A percentile compares a stretch with the other conserved stretches of the same genome.
phyloP scores from a whole-genome alignment of 1,284 basidiomycete species.

The Cerioporus squamosus region DNA sequence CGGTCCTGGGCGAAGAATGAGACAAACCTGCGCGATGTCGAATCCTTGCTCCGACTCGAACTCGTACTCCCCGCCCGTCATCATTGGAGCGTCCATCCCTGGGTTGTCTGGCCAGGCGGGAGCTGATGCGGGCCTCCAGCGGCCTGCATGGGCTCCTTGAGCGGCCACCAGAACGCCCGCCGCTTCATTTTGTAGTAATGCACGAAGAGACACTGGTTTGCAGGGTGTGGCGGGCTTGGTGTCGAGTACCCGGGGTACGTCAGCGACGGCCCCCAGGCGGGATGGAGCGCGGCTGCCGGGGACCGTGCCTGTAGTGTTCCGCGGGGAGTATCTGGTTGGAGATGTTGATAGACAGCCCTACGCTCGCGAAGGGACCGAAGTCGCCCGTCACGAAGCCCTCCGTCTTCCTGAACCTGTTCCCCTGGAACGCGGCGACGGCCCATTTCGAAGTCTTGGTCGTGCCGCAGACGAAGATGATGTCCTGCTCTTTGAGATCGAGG shows the following conservation, averaged over 20 bases:
- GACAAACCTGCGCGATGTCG: not conserved
- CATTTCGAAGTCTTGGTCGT: constrained; percentile 19
- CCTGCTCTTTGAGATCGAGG: constrained; percentile 6
- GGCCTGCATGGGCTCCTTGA: constrained; percentile 15
- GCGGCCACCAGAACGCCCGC: constrained; percentile 3
- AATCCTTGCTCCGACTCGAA: not conserved
- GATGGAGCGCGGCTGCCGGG: not conserved
- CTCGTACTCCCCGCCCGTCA: not conserved
- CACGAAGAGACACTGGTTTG: constrained; percentile 28
- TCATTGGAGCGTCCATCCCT: not conserved
- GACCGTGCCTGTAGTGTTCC: not conserved
- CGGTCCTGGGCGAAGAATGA: too few relatives aligned
- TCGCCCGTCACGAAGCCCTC: not conserved
- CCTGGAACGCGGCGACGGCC: constrained; percentile 19
- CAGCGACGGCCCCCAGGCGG: not conserved
- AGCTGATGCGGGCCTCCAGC: constrained; percentile 22
- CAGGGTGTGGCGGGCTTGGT: not conserved
- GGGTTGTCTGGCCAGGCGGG: not conserved
- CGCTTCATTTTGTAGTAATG: constrained; percentile 30
- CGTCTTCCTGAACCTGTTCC: not conserved
- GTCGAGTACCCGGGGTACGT: not conserved
- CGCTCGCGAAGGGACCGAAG: not conserved
- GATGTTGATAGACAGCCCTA: constrained; percentile 1
- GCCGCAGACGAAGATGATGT: constrained; percentile 23
- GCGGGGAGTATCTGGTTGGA: constrained; percentile 1